A percentile compares a stretch with the other conserved stretches of the same genome.
Evolutionary conservation across 139 green algal genomes (phyloP).

Genomic region (Chlorella sorokiniana): DNA sequence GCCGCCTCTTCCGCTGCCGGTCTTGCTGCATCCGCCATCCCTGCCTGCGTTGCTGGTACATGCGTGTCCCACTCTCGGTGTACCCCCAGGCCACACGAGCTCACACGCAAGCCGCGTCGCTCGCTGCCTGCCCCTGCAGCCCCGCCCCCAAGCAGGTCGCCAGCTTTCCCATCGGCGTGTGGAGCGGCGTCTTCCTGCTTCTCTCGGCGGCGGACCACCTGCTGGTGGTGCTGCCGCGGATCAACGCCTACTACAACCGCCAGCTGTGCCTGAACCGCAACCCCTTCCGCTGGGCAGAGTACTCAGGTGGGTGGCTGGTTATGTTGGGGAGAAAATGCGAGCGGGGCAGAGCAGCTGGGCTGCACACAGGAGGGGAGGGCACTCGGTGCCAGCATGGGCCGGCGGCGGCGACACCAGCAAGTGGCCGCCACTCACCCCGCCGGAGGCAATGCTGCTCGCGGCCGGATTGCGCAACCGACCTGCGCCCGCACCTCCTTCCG

Average conservation of each 20-base stretch:
- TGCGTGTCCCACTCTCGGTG: background rate
- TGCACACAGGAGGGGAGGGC: background rate
- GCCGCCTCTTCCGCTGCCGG: no score
- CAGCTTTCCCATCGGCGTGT: conserved; percentile 19
- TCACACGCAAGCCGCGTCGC: background rate
- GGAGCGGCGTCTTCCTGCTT: conserved; percentile 25
- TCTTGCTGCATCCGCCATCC: no score
- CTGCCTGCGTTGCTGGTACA: no score
- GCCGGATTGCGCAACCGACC: background rate
- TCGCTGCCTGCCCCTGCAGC: background rate
- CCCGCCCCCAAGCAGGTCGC: conserved; percentile 25
- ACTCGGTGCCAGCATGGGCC: no score
- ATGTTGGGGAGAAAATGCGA: no score
- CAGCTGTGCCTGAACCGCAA: conserved; percentile 23
- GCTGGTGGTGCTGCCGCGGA: conserved; percentile 4
- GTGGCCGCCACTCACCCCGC: no score
- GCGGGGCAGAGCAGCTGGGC: no score
- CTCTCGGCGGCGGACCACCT: conserved; percentile 32
- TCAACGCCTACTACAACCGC: conserved; percentile 21
- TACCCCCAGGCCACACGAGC: no score
- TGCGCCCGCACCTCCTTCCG: background rate
- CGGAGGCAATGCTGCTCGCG: no score
- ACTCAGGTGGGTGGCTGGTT: conserved; percentile 15
- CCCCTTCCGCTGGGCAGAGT: conserved; percentile 36
- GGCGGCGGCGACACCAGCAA: no score